Percentiles rank a stretch among this genome's conserved stretches.
Evolutionary conservation across 1,284 basidiomycete species (phyloP).

Genomic region (Lignosus rhinocerotis): DNA sequence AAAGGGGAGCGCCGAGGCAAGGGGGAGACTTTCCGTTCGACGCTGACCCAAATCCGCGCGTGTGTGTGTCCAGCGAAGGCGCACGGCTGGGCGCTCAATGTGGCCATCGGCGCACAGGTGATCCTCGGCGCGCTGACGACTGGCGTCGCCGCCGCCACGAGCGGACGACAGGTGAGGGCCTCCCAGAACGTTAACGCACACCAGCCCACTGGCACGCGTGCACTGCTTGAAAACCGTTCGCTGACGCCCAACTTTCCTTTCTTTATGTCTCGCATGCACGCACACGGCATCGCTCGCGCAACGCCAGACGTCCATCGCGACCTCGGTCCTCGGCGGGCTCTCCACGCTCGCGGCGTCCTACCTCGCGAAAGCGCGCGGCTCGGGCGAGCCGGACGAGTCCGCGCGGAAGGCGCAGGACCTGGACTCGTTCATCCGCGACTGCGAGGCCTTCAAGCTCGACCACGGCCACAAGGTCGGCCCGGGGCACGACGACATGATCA

Average conservation of each 20-base stretch:
- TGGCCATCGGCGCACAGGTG: slow-evolving; percentile 56
- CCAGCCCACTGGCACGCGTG: too few relatives aligned
- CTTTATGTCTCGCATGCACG: too few relatives aligned
- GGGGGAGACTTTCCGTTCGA: too few relatives aligned
- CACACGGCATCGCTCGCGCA: too few relatives aligned
- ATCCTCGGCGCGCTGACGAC: slow-evolving; percentile 68
- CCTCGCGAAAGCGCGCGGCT: slow-evolving; percentile 65
- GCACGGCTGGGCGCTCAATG: slow-evolving; percentile 54
- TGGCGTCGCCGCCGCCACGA: slow-evolving; percentile 53
- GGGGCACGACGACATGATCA: slow-evolving; percentile 28
- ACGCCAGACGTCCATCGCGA: slow-evolving; percentile 37
- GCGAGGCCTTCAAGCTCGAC: slow-evolving; percentile 56
- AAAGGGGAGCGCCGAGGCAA: too few relatives aligned
- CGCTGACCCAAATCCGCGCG: too few relatives aligned
- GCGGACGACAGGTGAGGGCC: slow-evolving; percentile 37
- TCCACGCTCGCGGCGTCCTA: slow-evolving; percentile 70
- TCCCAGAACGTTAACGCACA: too few relatives aligned
- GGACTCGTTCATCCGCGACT: slow-evolving; percentile 64
- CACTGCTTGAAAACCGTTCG: too few relatives aligned
- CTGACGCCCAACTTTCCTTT: too few relatives aligned
- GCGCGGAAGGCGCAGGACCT: slow-evolving; percentile 54
- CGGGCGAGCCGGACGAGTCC: slow-evolving; percentile 65
- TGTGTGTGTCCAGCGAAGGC: slow-evolving; percentile 38
- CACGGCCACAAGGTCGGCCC: slow-evolving; percentile 42
- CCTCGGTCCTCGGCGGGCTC: slow-evolving; percentile 46